phyloP scores from a whole-genome alignment of 2,329 filamentous ascomycete species.

The Paracorniculantispora psalliotae region DNA sequence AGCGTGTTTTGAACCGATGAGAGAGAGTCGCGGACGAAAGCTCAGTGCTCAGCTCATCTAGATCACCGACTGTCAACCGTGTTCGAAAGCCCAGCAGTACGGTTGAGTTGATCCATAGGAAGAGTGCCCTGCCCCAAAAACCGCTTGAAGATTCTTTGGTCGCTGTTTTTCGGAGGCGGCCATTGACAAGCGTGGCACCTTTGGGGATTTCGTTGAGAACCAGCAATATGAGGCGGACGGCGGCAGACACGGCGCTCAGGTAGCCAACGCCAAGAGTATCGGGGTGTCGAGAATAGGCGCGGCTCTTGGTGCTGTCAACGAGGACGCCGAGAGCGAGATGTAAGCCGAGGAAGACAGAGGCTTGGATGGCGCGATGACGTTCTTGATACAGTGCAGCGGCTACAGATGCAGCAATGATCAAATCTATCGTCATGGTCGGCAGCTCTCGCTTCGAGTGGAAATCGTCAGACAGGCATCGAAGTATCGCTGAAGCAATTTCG shows the following conservation, averaged over 20 bases:
- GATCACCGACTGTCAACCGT: neutral
- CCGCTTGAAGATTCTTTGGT: neutral
- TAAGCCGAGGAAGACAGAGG: neutral
- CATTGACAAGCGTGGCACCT: neutral
- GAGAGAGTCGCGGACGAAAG: neutral
- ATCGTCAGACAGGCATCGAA: neutral
- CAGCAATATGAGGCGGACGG: neutral
- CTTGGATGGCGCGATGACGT: neutral
- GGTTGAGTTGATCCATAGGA: slow-evolving; percentile 1
- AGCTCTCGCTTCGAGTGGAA: neutral
- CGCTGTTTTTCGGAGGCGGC: neutral
- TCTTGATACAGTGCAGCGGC: neutral
- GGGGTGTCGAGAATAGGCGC: neutral
- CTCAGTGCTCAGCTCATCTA: neutral
- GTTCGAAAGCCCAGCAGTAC: neutral
- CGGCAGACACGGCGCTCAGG: neutral
- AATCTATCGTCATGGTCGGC: neutral
- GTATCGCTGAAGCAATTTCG: neutral
- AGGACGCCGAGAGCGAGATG: neutral
- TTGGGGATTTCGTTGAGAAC: neutral
- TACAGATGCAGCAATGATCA: neutral
- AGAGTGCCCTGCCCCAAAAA: neutral
- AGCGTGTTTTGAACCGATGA: neutral
- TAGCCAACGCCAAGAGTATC: neutral
- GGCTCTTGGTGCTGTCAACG: neutral